Evolutionary conservation across 805 yeast species (phyloP).

Genomic region (Saturnispora mendoncae): DNA sequence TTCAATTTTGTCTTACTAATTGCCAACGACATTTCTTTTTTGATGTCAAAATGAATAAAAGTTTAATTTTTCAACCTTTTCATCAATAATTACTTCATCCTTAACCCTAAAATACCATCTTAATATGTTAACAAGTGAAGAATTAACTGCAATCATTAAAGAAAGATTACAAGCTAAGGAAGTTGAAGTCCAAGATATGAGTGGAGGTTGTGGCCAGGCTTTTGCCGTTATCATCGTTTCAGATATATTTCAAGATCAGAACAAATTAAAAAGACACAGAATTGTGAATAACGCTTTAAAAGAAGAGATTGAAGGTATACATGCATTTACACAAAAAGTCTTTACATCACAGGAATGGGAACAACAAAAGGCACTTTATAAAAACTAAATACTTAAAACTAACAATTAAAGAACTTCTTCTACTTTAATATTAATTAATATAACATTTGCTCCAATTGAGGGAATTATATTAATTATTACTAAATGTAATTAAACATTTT

Average conservation of each 20-base stretch:
- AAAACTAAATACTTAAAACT: slow-evolving; percentile 1
- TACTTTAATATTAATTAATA: too few relatives aligned
- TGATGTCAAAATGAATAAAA: not conserved
- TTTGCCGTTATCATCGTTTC: slow-evolving; percentile 84
- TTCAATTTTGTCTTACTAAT: slow-evolving; percentile 2
- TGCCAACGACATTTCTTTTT: not conserved
- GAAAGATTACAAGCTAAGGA: slow-evolving; percentile 51
- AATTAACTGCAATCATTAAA: slow-evolving; percentile 40
- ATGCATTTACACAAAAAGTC: slow-evolving; percentile 91
- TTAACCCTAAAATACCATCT: too few relatives aligned
- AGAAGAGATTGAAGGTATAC: slow-evolving; percentile 80
- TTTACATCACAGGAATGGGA: slow-evolving; percentile 89
- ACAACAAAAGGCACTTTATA: slow-evolving; percentile 26
- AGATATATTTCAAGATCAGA: slow-evolving; percentile 66
- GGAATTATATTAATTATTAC: too few relatives aligned
- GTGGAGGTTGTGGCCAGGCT: slow-evolving; percentile 97
- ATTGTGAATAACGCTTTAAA: slow-evolving; percentile 71
- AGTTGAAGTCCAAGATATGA: slow-evolving; percentile 68
- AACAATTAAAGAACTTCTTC: too few relatives aligned
- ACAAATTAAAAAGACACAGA: slow-evolving; percentile 78
- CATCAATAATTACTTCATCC: too few relatives aligned
- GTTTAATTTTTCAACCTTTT: not conserved
- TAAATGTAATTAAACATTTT: too few relatives aligned
- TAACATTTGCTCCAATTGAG: too few relatives aligned
- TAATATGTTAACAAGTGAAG: slow-evolving; percentile 25